Evolutionary conservation across 345 rosid species (phyloP).

Genomic region (Eucalyptus brandiana): DNA sequence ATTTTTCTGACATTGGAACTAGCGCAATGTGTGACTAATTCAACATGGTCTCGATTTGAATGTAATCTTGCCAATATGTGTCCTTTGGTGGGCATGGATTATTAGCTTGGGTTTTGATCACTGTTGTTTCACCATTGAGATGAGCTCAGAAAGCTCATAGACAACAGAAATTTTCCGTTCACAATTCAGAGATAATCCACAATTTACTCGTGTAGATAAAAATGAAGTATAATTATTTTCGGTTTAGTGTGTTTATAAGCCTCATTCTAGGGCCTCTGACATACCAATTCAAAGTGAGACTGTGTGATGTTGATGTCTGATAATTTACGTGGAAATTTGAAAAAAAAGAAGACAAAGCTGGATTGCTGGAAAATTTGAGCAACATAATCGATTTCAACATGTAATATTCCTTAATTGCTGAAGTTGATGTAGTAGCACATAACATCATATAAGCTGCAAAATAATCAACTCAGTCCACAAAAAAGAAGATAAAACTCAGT

Average conservation of each 20-base stretch:
- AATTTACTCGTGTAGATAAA: neutral
- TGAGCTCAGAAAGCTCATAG: neutral
- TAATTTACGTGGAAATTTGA: neutral
- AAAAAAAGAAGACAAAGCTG: neutral
- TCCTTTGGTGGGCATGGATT: neutral
- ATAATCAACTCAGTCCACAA: neutral
- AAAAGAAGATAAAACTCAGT: neutral
- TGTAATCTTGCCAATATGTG: neutral
- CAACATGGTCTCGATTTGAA: neutral
- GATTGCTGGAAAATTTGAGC: neutral
- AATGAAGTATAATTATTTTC: neutral
- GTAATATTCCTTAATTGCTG: neutral
- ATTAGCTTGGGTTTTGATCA: neutral
- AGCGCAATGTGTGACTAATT: neutral
- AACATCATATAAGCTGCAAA: neutral
- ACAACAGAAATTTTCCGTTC: neutral
- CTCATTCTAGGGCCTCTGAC: neutral
- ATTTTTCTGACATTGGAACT: neutral
- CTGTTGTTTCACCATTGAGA: neutral
- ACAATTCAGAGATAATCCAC: neutral
- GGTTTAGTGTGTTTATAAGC: neutral
- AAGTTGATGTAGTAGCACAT: neutral
- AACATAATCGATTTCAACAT: neutral
- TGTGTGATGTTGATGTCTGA: neutral
- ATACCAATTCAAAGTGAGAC: neutral